phyloP scores from a whole-genome alignment of 1,139 yeast genomes.

The Blastobotrys indianensis region DNA sequence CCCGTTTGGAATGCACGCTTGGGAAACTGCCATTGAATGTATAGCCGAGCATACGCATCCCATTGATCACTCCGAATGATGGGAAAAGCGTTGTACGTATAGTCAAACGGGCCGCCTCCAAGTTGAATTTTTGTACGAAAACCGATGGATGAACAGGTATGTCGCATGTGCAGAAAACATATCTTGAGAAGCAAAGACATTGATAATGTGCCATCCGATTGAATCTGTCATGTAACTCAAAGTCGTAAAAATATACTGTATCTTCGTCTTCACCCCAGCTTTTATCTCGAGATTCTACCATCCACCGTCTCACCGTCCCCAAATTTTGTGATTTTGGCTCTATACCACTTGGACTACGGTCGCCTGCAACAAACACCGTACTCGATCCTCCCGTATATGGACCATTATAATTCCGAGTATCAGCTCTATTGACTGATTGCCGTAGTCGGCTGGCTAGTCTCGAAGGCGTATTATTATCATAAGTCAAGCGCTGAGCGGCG shows the following conservation, averaged over 20 bases:
- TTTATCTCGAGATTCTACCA: conserved; percentile 1
- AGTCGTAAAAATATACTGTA: conserved; percentile 4
- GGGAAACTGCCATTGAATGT: conserved; percentile 7
- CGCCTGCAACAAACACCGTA: neutral
- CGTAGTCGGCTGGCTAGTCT: too few species aligned
- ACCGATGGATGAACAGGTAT: neutral
- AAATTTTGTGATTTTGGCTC: neutral
- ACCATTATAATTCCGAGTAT: too few species aligned
- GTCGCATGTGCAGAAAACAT: conserved; percentile 2
- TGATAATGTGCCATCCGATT: conserved; percentile 4
- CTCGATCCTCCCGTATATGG: conserved; percentile 5
- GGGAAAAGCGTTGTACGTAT: conserved; percentile 1
- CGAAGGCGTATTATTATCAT: too few species aligned
- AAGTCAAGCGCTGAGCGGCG: too few species aligned
- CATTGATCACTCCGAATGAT: neutral
- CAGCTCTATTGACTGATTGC: too few species aligned
- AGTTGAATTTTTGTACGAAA: neutral
- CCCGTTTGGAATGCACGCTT: neutral
- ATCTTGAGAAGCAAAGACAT: conserved; percentile 3
- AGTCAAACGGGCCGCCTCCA: neutral
- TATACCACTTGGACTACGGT: neutral
- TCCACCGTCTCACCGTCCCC: conserved; percentile 1
- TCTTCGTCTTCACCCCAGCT: conserved; percentile 1
- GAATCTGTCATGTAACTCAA: neutral
- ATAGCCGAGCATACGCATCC: conserved; percentile 1